These are phyloP conservation scores for Mortierella antarctica DNA, from an alignment of 192 early-diverging fungal species.

Conservation along the genomic window DNA sequence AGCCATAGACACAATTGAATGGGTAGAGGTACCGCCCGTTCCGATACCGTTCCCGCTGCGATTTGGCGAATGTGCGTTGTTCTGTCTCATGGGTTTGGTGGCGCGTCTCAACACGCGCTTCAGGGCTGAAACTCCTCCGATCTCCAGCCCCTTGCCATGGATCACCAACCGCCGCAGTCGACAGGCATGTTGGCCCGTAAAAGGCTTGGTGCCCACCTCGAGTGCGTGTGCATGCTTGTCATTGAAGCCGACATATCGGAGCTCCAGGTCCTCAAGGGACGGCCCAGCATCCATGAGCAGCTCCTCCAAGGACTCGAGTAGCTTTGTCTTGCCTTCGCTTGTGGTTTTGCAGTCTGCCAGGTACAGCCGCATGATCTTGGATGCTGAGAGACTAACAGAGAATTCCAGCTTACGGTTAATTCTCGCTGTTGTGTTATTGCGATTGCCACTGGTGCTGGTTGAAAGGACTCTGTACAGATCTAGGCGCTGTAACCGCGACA, in stretches of 20 bases:
- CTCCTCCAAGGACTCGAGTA: constrained; percentile 41
- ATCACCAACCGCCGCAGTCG: constrained; percentile 42
- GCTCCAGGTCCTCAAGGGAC: constrained; percentile 30
- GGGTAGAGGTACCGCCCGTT: neutral
- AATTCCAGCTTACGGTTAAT: constrained; percentile 40
- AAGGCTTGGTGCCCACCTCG: constrained; percentile 33
- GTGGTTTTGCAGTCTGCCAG: constrained; percentile 29
- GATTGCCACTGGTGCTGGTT: neutral
- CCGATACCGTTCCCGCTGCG: neutral
- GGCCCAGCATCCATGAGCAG: constrained; percentile 25
- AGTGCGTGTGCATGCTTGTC: constrained; percentile 47
- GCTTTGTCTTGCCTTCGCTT: constrained; percentile 8
- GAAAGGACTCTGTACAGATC: constrained; percentile 33
- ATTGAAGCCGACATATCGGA: constrained; percentile 44
- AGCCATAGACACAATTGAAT: neutral
- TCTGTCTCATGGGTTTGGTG: neutral
- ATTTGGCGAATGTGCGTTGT: neutral
- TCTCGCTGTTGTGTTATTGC: neutral
- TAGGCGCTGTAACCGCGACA: constrained; percentile 16
- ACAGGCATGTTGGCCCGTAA: constrained; percentile 1
- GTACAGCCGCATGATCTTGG: constrained; percentile 18
- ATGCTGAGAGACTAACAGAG: constrained; percentile 19
- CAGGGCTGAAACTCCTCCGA: constrained; percentile 24
- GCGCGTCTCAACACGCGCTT: constrained; percentile 22
- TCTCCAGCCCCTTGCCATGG: constrained; percentile 40